Evolutionary conservation across 2,329 filamentous ascomycete species (phyloP).

Genomic region (Atkinsonella hypoxylon): DNA sequence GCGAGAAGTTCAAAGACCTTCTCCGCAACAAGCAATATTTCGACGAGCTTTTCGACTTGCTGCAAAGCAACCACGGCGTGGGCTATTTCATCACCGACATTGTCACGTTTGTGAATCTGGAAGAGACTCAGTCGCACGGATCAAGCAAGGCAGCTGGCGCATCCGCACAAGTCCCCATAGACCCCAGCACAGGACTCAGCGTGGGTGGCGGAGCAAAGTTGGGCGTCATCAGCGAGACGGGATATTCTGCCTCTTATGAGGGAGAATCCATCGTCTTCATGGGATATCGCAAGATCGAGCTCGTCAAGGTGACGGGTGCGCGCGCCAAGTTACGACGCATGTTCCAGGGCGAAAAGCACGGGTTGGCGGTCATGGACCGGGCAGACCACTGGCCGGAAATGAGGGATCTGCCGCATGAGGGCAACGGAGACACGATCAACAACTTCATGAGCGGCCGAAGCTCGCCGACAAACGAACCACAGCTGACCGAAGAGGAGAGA

Average conservation of each 20-base stretch:
- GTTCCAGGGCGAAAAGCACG: constrained; percentile 34
- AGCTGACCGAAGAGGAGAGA: constrained; percentile 4
- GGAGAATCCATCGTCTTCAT: constrained; percentile 19
- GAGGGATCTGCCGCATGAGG: constrained; percentile 14
- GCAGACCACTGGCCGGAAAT: constrained; percentile 17
- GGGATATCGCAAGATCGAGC: constrained; percentile 15
- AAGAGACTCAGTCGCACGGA: constrained; percentile 10
- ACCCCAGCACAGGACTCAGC: constrained; percentile 11
- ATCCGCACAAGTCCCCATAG: constrained; percentile 10
- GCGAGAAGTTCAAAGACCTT: constrained; percentile 18
- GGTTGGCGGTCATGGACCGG: constrained; percentile 14
- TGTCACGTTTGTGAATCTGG: constrained; percentile 16
- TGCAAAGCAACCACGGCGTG: constrained; percentile 12
- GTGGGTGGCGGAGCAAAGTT: constrained; percentile 10
- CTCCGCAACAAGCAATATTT: constrained; percentile 15
- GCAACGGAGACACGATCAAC: constrained; percentile 13
- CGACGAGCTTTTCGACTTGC: constrained; percentile 16
- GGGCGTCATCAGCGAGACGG: constrained; percentile 13
- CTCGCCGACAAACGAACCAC: background rate
- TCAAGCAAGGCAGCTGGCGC: constrained; percentile 8
- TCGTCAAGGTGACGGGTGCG: constrained; percentile 16
- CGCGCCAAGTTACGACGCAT: constrained; percentile 17
- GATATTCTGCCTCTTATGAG: constrained; percentile 14
- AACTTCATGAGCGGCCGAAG: constrained; percentile 9
- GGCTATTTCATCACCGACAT: constrained; percentile 19